A percentile compares a stretch with the other conserved stretches of the same genome.
phyloP scores from a whole-genome alignment of 306 rosid genomes.

The Casuarina glauca region DNA sequence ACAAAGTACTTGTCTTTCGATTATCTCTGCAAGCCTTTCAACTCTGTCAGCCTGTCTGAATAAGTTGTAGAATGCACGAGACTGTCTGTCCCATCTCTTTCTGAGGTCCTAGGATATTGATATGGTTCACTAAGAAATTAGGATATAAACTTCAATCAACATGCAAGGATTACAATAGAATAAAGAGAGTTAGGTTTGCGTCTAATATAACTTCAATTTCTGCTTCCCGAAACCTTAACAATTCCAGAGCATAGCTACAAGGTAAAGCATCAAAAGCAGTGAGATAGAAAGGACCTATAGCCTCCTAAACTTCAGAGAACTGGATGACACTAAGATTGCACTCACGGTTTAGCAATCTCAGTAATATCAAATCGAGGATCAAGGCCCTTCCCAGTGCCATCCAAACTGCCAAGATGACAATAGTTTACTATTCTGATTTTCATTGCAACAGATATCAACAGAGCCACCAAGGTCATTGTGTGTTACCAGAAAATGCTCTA shows the following conservation, averaged over 20 bases:
- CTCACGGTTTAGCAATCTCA: constrained; percentile 99
- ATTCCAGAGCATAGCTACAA: constrained; percentile 91
- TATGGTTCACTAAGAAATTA: constrained; percentile 36
- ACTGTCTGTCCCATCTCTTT: constrained; percentile 89
- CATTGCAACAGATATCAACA: constrained; percentile 22
- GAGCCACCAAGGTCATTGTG: constrained; percentile 20
- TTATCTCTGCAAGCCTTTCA: constrained; percentile 84
- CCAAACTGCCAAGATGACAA: constrained; percentile 64
- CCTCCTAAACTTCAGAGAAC: constrained; percentile 14
- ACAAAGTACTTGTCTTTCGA: constrained; percentile 66
- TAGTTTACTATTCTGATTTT: constrained; percentile 16
- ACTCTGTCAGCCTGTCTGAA: constrained; percentile 98
- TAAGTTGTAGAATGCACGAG: constrained; percentile 86
- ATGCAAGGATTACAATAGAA: constrained; percentile 20
- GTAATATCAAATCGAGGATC: constrained; percentile 98
- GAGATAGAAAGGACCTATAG: constrained; percentile 25
- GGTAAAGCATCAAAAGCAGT: constrained; percentile 35
- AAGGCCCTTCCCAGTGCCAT: constrained; percentile 99
- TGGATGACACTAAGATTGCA: constrained; percentile 25
- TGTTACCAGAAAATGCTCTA: constrained; percentile 95
- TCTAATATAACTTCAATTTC: constrained; percentile 90
- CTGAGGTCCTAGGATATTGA: constrained; percentile 61
- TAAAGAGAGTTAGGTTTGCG: constrained; percentile 41
- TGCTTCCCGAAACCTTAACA: constrained; percentile 89
- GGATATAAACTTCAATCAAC: constrained; percentile 14